Evolutionary conservation across 441 rosid species (phyloP).

Genomic region (Pelargonium myrrhifolium): DNA sequence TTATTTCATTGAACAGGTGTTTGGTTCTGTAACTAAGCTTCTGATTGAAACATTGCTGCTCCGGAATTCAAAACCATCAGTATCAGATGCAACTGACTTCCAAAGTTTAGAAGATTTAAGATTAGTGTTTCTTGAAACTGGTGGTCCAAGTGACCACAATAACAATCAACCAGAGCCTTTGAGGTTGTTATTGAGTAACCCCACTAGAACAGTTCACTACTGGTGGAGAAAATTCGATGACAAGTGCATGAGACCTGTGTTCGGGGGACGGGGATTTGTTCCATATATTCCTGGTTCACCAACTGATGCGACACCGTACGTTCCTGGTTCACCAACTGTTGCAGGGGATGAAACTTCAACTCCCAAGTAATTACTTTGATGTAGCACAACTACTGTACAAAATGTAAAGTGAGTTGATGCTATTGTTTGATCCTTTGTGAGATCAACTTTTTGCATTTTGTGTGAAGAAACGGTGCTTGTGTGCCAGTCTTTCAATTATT

Average conservation of each 20-base stretch:
- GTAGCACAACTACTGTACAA: too few species aligned
- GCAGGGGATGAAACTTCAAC: too few species aligned
- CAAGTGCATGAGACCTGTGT: constrained; percentile 61
- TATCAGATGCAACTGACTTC: constrained; percentile 35
- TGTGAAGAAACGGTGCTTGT: too few species aligned
- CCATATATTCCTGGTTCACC: constrained; percentile 34
- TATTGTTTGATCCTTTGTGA: too few species aligned
- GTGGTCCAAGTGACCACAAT: constrained; percentile 27
- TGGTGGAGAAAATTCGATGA: constrained; percentile 65
- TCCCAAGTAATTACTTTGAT: too few species aligned
- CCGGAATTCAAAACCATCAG: constrained; percentile 28
- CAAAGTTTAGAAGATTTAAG: constrained; percentile 54
- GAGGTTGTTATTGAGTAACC: constrained; percentile 41
- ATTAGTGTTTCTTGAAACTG: constrained; percentile 35
- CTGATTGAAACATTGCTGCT: constrained; percentile 45
- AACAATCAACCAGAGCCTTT: constrained; percentile 12
- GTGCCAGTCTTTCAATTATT: too few species aligned
- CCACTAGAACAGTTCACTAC: constrained; percentile 48
- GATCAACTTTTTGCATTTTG: too few species aligned
- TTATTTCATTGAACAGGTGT: constrained; percentile 39
- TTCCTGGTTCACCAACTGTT: too few species aligned
- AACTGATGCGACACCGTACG: constrained; percentile 28
- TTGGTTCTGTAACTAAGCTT: constrained; percentile 63
- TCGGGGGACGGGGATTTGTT: constrained; percentile 51
- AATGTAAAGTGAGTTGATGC: too few species aligned